Evolutionary conservation across 805 yeast species (phyloP).

Genomic region (Scheffersomyces coipomensis): DNA sequence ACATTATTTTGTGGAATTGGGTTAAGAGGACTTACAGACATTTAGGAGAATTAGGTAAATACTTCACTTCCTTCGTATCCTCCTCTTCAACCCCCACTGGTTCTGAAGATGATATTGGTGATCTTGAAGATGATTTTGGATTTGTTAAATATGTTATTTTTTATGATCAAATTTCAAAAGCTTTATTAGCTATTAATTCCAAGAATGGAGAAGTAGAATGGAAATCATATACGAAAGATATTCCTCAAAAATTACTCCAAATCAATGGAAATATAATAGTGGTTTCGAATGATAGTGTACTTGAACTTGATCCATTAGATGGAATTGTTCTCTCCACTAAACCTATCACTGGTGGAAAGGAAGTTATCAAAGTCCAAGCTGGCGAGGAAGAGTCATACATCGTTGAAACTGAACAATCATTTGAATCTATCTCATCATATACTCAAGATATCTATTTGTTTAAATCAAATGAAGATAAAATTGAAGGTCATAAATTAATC

Average conservation of each 20-base stretch:
- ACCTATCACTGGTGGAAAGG: background rate
- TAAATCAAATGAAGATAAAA: constrained; percentile 2
- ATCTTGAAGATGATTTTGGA: constrained; percentile 24
- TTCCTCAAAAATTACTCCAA: constrained; percentile 7
- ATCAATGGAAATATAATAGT: constrained; percentile 10
- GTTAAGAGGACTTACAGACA: constrained; percentile 29
- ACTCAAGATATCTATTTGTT: constrained; percentile 2
- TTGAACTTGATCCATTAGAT: constrained; percentile 10
- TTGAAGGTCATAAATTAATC: constrained; percentile 21
- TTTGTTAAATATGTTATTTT: constrained; percentile 31
- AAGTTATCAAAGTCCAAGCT: constrained; percentile 4
- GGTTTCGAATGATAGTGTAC: constrained; percentile 8
- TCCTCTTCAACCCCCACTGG: background rate
- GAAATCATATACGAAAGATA: constrained; percentile 19
- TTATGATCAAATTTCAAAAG: constrained; percentile 17
- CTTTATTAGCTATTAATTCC: constrained; percentile 43
- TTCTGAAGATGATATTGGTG: background rate
- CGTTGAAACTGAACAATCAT: background rate
- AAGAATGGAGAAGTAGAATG: constrained; percentile 40
- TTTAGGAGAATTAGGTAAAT: constrained; percentile 31
- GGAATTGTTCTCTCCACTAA: constrained; percentile 6
- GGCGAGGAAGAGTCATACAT: background rate
- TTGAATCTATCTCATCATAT: background rate
- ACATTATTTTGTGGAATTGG: constrained; percentile 24
- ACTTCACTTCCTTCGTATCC: constrained; percentile 10